Percentiles rank a stretch among this genome's conserved stretches.
phyloP scores from a whole-genome alignment of 179 eudicot species.

The Beta macrorhiza region DNA sequence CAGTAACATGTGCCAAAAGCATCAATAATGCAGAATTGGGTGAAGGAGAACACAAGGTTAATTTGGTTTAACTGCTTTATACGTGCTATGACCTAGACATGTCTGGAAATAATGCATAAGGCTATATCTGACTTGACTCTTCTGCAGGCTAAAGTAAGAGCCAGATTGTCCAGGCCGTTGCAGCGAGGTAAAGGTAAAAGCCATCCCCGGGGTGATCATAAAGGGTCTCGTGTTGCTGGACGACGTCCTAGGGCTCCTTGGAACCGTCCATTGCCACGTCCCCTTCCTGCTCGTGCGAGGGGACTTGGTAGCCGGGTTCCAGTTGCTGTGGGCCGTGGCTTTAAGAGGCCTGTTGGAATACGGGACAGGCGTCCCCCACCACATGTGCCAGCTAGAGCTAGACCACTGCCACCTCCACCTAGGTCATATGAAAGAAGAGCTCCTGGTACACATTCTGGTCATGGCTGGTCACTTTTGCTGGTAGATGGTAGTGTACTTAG shows the following conservation, averaged over 20 bases:
- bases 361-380: conserved; percentile 71
- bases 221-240: conserved; percentile 46
- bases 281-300: conserved; percentile 56
- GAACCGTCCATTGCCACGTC: conserved; percentile 64
- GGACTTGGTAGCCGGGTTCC: conserved; percentile 49
- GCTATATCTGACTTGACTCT: neutral
- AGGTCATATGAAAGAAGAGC: conserved; percentile 87
- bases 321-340: conserved; percentile 46
- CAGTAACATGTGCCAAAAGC: conserved; percentile 77
- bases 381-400: conserved; percentile 57
- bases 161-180: conserved; percentile 86
- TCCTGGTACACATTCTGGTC: conserved; percentile 60
- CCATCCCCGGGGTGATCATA: conserved; percentile 49
- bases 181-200: conserved; percentile 80
- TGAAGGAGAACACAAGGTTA: conserved; percentile 81
- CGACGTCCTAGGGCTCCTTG: conserved; percentile 67
- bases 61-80: conserved; percentile 19
- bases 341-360: conserved; percentile 55
- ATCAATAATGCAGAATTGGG: conserved; percentile 90
- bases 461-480: neutral
- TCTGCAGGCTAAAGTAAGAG: conserved; percentile 78
- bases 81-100: neutral
- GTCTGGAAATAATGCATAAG: neutral
- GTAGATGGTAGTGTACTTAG: neutral
- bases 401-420: conserved; percentile 66